phyloP scores from a whole-genome alignment of 345 rosid genomes.

The Zanthoxylum bungeanum region DNA sequence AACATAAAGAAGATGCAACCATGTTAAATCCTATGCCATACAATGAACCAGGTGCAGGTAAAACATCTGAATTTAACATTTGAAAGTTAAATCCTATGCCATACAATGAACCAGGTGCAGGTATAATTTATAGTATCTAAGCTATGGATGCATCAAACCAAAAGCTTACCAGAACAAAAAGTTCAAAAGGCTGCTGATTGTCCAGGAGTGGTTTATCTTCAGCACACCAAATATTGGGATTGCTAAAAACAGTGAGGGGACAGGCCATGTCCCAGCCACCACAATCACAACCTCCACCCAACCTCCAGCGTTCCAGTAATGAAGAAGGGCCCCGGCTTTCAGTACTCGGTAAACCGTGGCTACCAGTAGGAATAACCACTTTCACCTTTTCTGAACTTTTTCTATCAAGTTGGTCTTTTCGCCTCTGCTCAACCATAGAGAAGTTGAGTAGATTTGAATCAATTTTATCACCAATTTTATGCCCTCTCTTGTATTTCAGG shows the following conservation, averaged over 20 bases:
- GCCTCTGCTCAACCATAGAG: constrained; percentile 37
- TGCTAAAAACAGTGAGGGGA: constrained; percentile 67
- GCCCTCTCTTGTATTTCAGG: constrained; percentile 50
- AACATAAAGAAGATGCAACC: background rate
- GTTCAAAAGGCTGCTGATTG: constrained; percentile 50
- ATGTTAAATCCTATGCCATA: background rate
- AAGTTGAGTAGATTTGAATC: constrained; percentile 36
- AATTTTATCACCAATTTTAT: constrained; percentile 26
- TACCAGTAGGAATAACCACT: constrained; percentile 76
- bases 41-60: background rate
- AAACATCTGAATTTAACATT: background rate
- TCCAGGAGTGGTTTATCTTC: constrained; percentile 49
- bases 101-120: too few species aligned
- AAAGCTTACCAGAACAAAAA: constrained; percentile 61
- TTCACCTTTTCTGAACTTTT: constrained; percentile 37
- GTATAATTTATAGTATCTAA: background rate
- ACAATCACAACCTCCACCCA: constrained; percentile 95
- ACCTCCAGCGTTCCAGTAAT: constrained; percentile 82
- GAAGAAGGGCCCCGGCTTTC: constrained; percentile 66
- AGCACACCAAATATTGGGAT: constrained; percentile 38
- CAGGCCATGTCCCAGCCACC: constrained; percentile 99
- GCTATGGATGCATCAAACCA: background rate
- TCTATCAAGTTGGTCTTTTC: constrained; percentile 21
- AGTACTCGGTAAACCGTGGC: constrained; percentile 65
- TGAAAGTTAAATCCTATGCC: too few species aligned